A percentile compares a stretch with the other conserved stretches of the same genome.
These are phyloP conservation scores for Hemisphaericaspora nanyangensis DNA, from an alignment of 805 yeast genomes.

Conservation along the genomic window DNA sequence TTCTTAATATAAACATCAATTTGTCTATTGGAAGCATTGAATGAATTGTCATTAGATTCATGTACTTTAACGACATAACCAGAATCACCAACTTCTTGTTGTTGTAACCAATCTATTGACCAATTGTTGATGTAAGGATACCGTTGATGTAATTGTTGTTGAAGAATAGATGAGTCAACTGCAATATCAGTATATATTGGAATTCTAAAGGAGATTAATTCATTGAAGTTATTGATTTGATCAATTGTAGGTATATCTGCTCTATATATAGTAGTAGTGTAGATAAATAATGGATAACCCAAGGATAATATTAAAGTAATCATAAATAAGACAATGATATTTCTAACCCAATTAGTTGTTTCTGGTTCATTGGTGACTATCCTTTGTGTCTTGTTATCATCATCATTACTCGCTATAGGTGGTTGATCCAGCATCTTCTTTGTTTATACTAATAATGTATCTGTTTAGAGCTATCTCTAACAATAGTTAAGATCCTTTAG, in stretches of 20 bases:
- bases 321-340: conserved; percentile 10
- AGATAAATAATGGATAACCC: conserved; percentile 58
- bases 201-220: conserved; percentile 25
- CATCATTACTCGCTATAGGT: background rate
- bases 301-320: conserved; percentile 16
- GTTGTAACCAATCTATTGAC: conserved; percentile 19
- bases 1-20: conserved; percentile 28
- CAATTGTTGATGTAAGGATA: conserved; percentile 26
- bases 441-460: too few species aligned
- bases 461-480: too few species aligned
- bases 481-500: too few species aligned
- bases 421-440: background rate
- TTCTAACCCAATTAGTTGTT: conserved; percentile 7
- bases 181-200: conserved; percentile 34
- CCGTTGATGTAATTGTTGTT: conserved; percentile 21
- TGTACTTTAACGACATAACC: conserved; percentile 37
- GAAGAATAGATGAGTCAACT: conserved; percentile 33
- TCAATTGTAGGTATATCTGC: conserved; percentile 56
- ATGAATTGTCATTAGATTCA: conserved; percentile 5
- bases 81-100: conserved; percentile 11
- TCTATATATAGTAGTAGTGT: conserved; percentile 59
- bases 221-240: conserved; percentile 33
- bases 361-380: background rate
- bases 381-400: background rate
- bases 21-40: conserved; percentile 19